Conservation (phyloP, 495 filamentous ascomycete genomes). For the Bathelium albidoporum region DNA sequence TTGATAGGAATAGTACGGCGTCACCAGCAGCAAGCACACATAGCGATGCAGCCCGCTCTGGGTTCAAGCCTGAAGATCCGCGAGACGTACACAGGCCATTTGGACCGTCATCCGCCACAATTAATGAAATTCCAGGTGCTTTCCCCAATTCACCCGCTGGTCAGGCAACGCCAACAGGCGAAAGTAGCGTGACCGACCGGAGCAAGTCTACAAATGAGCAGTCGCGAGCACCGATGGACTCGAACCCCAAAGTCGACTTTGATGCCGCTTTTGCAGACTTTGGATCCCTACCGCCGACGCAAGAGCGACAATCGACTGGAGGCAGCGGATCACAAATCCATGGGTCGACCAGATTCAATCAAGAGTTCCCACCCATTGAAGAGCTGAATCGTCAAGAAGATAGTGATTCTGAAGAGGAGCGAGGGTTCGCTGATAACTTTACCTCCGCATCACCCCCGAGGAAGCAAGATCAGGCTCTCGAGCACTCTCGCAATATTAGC, state of each 20-base stretch:
- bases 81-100: conserved; percentile 26
- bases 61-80: conserved; percentile 21
- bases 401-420: conserved; percentile 64
- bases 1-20: conserved; percentile 18
- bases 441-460: conserved; percentile 54
- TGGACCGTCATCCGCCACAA: conserved; percentile 22
- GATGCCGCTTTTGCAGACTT: conserved; percentile 64
- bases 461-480: neutral
- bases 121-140: conserved; percentile 42
- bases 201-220: conserved; percentile 17
- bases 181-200: neutral
- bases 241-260: conserved; percentile 66
- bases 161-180: conserved; percentile 5
- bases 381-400: conserved; percentile 71
- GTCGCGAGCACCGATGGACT: conserved; percentile 41
- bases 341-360: conserved; percentile 33
- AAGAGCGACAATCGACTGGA: conserved; percentile 33
- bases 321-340: conserved; percentile 11
- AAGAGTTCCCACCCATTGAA: conserved; percentile 91
- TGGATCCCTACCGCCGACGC: conserved; percentile 18
- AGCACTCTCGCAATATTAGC: neutral
- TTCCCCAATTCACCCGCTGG: conserved; percentile 38
- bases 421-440: conserved; percentile 89
- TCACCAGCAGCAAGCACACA: conserved; percentile 25
- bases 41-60: conserved; percentile 22